Base-by-base conservation (phyloP, 2,329 filamentous ascomycete genomes). In the Fusarium sp. region DNA sequence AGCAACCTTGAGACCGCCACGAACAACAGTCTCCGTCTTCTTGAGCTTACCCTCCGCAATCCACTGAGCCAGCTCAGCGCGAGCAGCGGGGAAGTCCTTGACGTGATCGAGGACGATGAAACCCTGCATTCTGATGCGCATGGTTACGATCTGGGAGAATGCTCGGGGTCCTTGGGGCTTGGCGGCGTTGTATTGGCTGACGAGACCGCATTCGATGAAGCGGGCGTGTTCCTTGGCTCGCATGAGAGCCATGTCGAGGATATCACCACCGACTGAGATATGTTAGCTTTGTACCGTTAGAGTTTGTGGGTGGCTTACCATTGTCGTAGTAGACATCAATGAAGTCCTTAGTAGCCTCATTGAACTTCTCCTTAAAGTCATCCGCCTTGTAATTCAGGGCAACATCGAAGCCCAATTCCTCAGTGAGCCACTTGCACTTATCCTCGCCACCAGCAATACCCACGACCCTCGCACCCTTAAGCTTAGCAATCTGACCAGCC, bases 251-350 rank as follows among this genome's bases (percentile, higher is more conserved):
- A 89, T 78, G 74, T 93, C 90, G 39, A 93, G 83, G 50, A 92
- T 90, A 65, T 92, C 89, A 4, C 91, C 91, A 15, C 90, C 91
- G 20, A 92, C 89, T 77, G 16, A 12, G 5, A 43, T 2, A 4
- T 15, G 53, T 75, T 35, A 71, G 72, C 20, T 26, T 16, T 18
- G 3, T 2, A 10, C 4, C 4, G 13, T 16, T 5, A 39, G 7
- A 6, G 5, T 18, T 4, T 1, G 4, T 3, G 7, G 3, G 4
- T 6, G 10, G 58, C 77, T 63, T 42, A 79, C 79, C 77, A 80
- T 93, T 93, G 78, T 93, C 91, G 77, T 89, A 93, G 79, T 89
- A 93, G 16, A 93, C 88, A 78, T 92, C 88, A 57, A 90, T 91
- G 66, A 84, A 83, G 65, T 85, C 79, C 57, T 79, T 77, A 20